Evolutionary conservation across 768 basidiomycete genomes (phyloP).

Genomic region (Tylopilus subfusipes): DNA sequence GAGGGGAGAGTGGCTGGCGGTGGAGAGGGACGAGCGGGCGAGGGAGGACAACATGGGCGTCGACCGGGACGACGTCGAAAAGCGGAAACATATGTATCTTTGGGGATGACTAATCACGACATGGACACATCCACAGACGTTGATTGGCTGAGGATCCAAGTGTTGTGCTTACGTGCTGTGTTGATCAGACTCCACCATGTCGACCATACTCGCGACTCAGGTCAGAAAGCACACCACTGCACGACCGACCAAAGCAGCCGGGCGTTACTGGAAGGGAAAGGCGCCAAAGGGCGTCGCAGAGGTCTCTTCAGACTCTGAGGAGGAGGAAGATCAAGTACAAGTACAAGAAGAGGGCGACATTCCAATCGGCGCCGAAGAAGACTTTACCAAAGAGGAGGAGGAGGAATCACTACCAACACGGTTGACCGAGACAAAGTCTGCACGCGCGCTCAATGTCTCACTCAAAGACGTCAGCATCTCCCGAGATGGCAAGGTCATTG

Average conservation of each 20-base stretch:
- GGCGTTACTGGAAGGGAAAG: constrained; percentile 89
- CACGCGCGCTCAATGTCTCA: constrained; percentile 66
- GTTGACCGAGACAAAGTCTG: constrained; percentile 30
- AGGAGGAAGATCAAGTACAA: constrained; percentile 48
- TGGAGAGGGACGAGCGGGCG: constrained; percentile 10
- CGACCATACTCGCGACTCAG: constrained; percentile 32
- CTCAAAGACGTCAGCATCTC: constrained; percentile 81
- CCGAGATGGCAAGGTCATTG: constrained; percentile 72
- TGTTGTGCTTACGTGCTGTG: constrained; percentile 15
- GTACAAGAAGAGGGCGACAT: constrained; percentile 53
- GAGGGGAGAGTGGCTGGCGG: not conserved
- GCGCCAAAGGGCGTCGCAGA: constrained; percentile 72
- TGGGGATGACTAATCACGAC: constrained; percentile 18
- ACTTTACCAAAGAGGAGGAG: constrained; percentile 44
- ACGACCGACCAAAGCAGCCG: constrained; percentile 74
- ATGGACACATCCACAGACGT: constrained; percentile 1
- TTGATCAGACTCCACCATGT: constrained; percentile 21
- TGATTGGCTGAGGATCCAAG: not conserved
- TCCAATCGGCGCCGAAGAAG: constrained; percentile 55
- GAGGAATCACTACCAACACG: constrained; percentile 42
- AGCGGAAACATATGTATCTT: not conserved
- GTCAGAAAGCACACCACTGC: constrained; percentile 71
- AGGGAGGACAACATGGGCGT: constrained; percentile 23
- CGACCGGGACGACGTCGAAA: not conserved
- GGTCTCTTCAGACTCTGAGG: constrained; percentile 61